phyloP scores from a whole-genome alignment of 148 eudicot genomes.

The Rhododendron griersonianum region DNA sequence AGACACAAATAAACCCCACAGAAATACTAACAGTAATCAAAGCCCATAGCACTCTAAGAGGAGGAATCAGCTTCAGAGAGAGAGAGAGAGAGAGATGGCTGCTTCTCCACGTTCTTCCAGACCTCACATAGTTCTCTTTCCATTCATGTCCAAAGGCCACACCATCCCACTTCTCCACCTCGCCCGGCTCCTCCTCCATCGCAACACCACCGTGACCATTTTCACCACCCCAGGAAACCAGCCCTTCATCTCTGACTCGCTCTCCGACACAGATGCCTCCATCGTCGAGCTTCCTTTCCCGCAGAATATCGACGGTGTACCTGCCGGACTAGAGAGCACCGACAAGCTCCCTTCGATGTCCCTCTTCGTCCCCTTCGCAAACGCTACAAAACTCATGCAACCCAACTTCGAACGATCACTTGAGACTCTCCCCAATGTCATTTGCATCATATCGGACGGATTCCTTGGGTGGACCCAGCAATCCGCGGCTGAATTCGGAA shows the following conservation, averaged over 20 bases:
- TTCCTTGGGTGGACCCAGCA: slow-evolving; percentile 14
- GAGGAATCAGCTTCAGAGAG: not conserved
- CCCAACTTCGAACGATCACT: not conserved
- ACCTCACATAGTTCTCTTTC: slow-evolving; percentile 32
- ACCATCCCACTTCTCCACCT: slow-evolving; percentile 47
- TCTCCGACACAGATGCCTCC: slow-evolving; percentile 20
- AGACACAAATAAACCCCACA: not conserved
- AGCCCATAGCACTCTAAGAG: not conserved
- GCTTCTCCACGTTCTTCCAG: not conserved
- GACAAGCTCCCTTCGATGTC: slow-evolving; percentile 45
- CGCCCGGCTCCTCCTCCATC: not conserved
- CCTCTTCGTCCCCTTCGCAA: not conserved
- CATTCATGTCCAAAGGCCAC: slow-evolving; percentile 93
- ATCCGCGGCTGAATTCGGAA: not conserved
- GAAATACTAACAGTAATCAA: not conserved
- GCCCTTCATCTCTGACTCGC: slow-evolving; percentile 43
- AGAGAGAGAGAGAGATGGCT: not conserved
- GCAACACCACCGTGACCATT: not conserved
- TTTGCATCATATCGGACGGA: slow-evolving; percentile 41
- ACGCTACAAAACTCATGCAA: not conserved
- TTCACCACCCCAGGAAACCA: slow-evolving; percentile 52
- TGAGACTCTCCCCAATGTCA: not conserved
- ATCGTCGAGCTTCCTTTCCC: slow-evolving; percentile 53
- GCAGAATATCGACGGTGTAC: slow-evolving; percentile 16
- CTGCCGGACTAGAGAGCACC: slow-evolving; percentile 53